Evolutionary conservation across 2,329 filamentous ascomycete species (phyloP), one percentile per base, ranked within the genome.

Genomic region (Apiospora marii): DNA sequence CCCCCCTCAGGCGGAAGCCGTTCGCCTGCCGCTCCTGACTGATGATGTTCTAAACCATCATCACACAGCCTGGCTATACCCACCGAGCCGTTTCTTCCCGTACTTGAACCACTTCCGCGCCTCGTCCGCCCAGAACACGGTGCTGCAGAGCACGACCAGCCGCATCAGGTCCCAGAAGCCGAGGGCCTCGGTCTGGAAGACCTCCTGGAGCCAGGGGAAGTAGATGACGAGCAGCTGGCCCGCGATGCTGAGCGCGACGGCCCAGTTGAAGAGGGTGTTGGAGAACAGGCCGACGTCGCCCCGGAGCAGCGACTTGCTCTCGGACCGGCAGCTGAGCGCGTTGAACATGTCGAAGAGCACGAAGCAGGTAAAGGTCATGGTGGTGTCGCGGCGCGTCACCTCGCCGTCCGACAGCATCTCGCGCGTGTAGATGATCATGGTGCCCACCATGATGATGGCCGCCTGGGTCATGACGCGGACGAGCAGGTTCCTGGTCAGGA

Each of bases 331-430:
- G 22, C 94, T 92, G 30, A 99, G 87, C 1, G 96, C 96, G 83
- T 99, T 98, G 87, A 98, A 98, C 96, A 99, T 99, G 86, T 99
- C 96, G 83, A 98, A 99, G 71, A 99, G 90, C 67, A 99, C 96
- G 80, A 99, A 99, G 84, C 95, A 98, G 7, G 96, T 99, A 81
- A 99, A 99, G 0, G 96, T 98, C 93, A 99, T 98, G 75, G 96
- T 99, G 1, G 96, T 99, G 84, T 99, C 96, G 77, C 97, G 94
- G 69, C 94, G 94, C 0, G 92, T 97, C 73, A 98, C 93, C 73
- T 92, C 86, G 71, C 94, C 92, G 80, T 97, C 94, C 34, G 90
- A 88, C 68, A 92, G 86, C 94, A 99, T 98, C 85, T 98, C 96
- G 80, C 92, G 93, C 76, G 94, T 91, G 84, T 99, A 99, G 71